Evolutionary conservation across 495 filamentous ascomycete species (phyloP), one percentile per base, ranked within the genome.

Genomic region (Rostrohypoxylon terebratum): DNA sequence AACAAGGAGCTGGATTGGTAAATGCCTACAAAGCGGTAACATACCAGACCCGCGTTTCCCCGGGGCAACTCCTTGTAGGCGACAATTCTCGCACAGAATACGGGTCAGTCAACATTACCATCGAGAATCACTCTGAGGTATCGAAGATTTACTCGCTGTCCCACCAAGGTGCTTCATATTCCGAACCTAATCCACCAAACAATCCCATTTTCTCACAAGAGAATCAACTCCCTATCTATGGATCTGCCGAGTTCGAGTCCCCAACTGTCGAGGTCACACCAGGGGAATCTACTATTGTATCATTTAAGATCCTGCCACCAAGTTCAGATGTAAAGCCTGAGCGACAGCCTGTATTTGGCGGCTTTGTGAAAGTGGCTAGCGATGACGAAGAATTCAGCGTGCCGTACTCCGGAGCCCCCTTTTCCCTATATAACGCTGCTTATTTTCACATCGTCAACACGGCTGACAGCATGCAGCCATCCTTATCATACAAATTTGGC

Each of bases 1-100:
- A 76, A n/a, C 77, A 80, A 64, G 78, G 78, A 4, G 72, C 72
- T n/a, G 78, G 78, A 2, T 44, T 78, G 18, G 64, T 80, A 1
- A 76, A 80, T 44, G 75, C 40, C 9, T 77, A 78, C 55, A 72
- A 70, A n/a, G 77, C 78, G 20, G 68, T 79, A n/a, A 72, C 34
- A 3, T 63, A 67, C 7, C 59, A 69, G 31, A 69, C 55, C 13
- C 57, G 47, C 11, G 51, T 77, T 16, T 68, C 66, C 33, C 76
- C 71, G 6, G 68, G 68, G 8, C 71, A 77, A 47, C 48, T 77
- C 33, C 65, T 68, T 1, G 65, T 74, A 7, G 48, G 48, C 6
- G 73, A 77, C 31, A 65, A 63, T 4, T 69, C 65, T 5, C 61
- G 40, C 2, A 69, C 60, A 14, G 47, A 14, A 16, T 71, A 65